Evolutionary conservation across 2,329 filamentous ascomycete genomes (phyloP).

Genomic region (Botrytis galanthina): DNA sequence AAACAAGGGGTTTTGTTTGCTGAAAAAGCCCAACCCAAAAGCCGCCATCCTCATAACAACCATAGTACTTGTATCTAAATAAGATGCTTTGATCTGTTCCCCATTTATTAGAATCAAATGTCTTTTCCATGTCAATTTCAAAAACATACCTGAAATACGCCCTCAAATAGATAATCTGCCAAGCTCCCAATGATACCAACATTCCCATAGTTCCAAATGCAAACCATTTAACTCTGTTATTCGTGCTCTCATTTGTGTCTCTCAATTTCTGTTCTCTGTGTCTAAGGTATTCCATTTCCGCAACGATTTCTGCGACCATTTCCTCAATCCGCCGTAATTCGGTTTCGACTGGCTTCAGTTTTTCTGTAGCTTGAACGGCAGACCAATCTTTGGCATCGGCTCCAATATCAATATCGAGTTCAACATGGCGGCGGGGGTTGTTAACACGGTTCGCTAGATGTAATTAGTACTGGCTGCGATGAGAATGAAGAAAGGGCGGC

Average conservation of each 20-base stretch:
- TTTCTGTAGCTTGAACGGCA: conserved; percentile 92
- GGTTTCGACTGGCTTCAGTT: conserved; percentile 94
- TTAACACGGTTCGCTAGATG: conserved; percentile 11
- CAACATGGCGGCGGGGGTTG: conserved; percentile 60
- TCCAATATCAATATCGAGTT: conserved; percentile 41
- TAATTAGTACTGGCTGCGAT: conserved; percentile 11
- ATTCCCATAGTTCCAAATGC: conserved; percentile 90
- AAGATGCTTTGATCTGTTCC: conserved; percentile 63
- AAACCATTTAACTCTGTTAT: conserved; percentile 98
- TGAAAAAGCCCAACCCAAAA: conserved; percentile 21
- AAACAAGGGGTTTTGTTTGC: conserved; percentile 29
- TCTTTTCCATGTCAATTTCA: conserved; percentile 1
- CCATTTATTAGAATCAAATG: conserved; percentile 25
- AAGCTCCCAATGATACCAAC: conserved; percentile 82
- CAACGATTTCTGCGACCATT: conserved; percentile 81
- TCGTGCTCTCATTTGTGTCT: conserved; percentile 99
- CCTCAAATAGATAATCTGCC: conserved; percentile 97
- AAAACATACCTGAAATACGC: conserved; percentile 81
- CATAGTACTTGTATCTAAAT: conserved; percentile 47
- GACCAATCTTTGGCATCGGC: conserved; percentile 87
- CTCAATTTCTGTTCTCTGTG: conserved; percentile 87
- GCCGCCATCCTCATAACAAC: conserved; percentile 17
- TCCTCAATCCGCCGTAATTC: conserved; percentile 93
- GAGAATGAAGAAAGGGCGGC: background rate
- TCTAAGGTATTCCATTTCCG: conserved; percentile 95